phyloP scores from a whole-genome alignment of 108 stramenopile genomes.

The Conticribra guillardii region DNA sequence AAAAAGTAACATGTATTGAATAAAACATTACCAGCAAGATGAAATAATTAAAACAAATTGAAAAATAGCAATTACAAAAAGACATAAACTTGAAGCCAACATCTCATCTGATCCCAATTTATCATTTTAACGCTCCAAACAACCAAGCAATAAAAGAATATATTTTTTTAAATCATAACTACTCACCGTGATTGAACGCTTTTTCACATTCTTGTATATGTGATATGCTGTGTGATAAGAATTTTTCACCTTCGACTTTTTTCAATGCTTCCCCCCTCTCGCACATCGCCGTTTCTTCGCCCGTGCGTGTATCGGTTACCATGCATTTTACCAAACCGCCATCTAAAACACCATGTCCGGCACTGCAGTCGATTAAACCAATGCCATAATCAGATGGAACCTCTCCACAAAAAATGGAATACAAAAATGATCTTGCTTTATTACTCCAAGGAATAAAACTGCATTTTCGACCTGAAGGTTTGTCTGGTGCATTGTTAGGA shows the following conservation, averaged over 20 bases:
- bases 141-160: too few relatives aligned
- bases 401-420: constrained; percentile 71
- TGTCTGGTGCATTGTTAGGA: constrained; percentile 2
- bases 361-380: constrained; percentile 38
- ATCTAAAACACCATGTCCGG: constrained; percentile 37
- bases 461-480: constrained; percentile 4
- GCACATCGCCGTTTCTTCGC: constrained; percentile 58
- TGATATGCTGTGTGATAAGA: too few relatives aligned
- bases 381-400: constrained; percentile 46
- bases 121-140: too few relatives aligned
- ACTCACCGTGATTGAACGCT: neutral
- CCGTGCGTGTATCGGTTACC: constrained; percentile 69
- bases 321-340: constrained; percentile 74
- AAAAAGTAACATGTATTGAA: too few relatives aligned
- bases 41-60: too few relatives aligned
- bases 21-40: too few relatives aligned
- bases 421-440: constrained; percentile 50
- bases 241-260: neutral
- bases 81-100: too few relatives aligned
- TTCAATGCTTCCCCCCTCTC: constrained; percentile 45
- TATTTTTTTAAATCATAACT: too few relatives aligned
- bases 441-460: constrained; percentile 74
- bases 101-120: too few relatives aligned
- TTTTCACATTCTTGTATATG: neutral
- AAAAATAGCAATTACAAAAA: too few relatives aligned